Evolutionary conservation across 208 protist genomes (phyloP).

Genomic region (Leishmania amazonensis): DNA sequence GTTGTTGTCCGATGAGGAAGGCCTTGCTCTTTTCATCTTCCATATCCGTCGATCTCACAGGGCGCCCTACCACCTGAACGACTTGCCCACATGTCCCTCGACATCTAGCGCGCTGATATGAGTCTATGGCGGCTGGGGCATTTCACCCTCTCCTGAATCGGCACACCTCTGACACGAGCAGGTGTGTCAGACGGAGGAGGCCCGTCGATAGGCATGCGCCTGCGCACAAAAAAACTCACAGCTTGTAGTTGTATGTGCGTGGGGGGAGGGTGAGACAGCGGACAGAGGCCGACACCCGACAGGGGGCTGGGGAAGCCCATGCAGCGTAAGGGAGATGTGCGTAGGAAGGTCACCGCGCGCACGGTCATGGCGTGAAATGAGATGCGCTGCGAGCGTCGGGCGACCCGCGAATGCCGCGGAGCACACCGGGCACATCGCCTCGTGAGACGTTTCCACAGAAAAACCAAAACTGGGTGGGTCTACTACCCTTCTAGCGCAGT

Average conservation of each 20-base stretch:
- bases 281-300: not conserved
- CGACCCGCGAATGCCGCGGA: not conserved
- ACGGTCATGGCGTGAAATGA: not conserved
- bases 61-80: too few relatives aligned
- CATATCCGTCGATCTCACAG: not conserved
- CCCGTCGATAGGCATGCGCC: too few relatives aligned
- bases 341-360: not conserved
- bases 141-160: too few relatives aligned
- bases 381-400: not conserved
- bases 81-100: too few relatives aligned
- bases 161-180: too few relatives aligned
- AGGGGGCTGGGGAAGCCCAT: not conserved
- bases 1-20: not conserved
- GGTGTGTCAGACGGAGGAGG: too few relatives aligned
- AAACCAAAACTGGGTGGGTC: too few relatives aligned
- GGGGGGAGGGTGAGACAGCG: not conserved
- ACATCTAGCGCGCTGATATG: too few relatives aligned
- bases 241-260: too few relatives aligned
- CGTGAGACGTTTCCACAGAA: not conserved
- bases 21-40: not conserved
- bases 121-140: too few relatives aligned
- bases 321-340: not conserved
- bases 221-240: too few relatives aligned
- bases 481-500: not conserved
- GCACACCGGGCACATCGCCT: not conserved